Evolutionary conservation across 768 basidiomycete genomes (phyloP).

Genomic region (Naganishia randhawae): DNA sequence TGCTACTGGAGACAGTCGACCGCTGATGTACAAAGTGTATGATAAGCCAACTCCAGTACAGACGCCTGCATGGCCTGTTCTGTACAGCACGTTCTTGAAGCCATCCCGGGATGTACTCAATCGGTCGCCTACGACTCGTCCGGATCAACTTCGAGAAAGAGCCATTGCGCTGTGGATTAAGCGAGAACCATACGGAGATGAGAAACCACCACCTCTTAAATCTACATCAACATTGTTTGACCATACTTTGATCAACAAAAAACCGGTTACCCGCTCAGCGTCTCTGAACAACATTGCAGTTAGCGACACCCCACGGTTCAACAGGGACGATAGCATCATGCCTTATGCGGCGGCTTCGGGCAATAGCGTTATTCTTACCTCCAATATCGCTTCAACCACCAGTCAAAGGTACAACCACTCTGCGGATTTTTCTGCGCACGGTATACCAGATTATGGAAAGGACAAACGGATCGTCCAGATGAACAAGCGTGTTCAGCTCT

Average conservation of each 20-base stretch:
- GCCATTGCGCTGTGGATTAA: conserved; percentile 44
- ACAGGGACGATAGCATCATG: conserved; percentile 20
- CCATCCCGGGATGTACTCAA: conserved; percentile 12
- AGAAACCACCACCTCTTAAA: conserved; percentile 16
- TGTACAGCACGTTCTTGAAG: conserved; percentile 55
- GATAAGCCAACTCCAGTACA: conserved; percentile 52
- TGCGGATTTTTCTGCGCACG: conserved; percentile 40
- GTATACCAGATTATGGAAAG: conserved; percentile 35
- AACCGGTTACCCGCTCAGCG: conserved; percentile 10
- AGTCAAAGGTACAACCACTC: conserved; percentile 10
- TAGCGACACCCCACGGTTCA: conserved; percentile 2
- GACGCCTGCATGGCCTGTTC: conserved; percentile 67
- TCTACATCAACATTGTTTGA: conserved; percentile 22
- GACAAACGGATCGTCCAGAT: conserved; percentile 46
- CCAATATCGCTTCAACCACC: conserved; percentile 69
- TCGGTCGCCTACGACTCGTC: conserved; percentile 16
- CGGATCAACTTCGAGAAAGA: conserved; percentile 39
- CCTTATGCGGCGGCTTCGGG: conserved; percentile 73
- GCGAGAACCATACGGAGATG: conserved; percentile 21
- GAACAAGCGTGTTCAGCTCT: conserved; percentile 48
- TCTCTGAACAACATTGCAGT: conserved; percentile 22
- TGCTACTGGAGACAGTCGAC: conserved; percentile 72
- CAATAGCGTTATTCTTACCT: conserved; percentile 89
- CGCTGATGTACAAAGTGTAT: conserved; percentile 82
- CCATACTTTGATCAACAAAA: neutral